Evolutionary conservation across 176 grass and related monocot genomes (phyloP), one percentile per base, ranked within the genome.

Genomic region (Triticum turgidum): DNA sequence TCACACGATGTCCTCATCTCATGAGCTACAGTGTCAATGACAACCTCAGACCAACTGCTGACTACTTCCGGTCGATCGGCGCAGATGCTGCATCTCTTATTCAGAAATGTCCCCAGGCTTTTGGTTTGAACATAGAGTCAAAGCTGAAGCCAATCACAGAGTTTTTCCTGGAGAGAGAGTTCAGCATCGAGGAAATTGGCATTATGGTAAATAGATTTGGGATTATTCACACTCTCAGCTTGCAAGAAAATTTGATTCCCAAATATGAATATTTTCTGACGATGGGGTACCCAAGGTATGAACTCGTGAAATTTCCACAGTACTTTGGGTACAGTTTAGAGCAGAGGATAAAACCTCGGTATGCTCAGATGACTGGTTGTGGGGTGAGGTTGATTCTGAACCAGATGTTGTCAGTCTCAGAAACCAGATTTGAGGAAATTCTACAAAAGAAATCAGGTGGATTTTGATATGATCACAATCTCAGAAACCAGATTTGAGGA

Each of bases 231-330:
- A 96, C 92, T 10, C 87, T 98, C 62, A 98, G 97, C 77, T 88
- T 98, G 90, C 72, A 84, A 51, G 85, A 88, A 29, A 98, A 98
- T 86, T 65, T 98, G 77, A 82, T 88, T 9, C 97, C 94, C 4
- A 99, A 96, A 87, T 99, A 95, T 79, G 85, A 94, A 27, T 96
- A 91, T 77, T 96, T 99, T 84, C 76, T 96, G 76, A 85, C 76
- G 35, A 92, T 96, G 97, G 88, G 80, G 12, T 98, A 94, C 56
- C 93, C 96, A 24, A 91, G 84, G 59, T 70, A 81, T 6, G 97
- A 98, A 72, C 97, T 99, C 52, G 92, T 96, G 27, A 96, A 96
- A 82, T 99, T 99, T 73, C 97, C 97, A 0, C 93, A 99, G 5
- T 99, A 99, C 77, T 99, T 99, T 52, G 91, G 93, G 30, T 99